Evolutionary conservation across 257 asterid genomes (phyloP).

Genomic region (Verbascum thapsus): DNA sequence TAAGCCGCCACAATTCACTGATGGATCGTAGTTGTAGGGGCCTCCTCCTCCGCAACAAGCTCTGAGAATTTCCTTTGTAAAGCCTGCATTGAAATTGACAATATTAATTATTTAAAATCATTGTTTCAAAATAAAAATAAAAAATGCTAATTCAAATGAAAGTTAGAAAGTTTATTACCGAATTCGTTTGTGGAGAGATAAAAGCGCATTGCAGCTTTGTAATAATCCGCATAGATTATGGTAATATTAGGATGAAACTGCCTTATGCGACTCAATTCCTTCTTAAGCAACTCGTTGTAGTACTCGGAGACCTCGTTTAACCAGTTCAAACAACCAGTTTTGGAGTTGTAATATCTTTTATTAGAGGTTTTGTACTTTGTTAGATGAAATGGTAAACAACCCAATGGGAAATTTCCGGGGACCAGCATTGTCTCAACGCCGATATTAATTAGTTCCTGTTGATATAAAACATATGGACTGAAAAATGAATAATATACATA

Average conservation of each 20-base stretch:
- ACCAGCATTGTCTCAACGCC: constrained; percentile 51
- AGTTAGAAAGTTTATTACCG: background rate
- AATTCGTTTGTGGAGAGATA: too few relatives aligned
- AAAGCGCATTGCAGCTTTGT: too few relatives aligned
- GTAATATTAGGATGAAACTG: constrained; percentile 17
- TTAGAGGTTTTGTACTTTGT: constrained; percentile 33
- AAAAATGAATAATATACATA: too few relatives aligned
- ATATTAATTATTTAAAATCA: too few relatives aligned
- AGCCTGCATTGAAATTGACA: too few relatives aligned
- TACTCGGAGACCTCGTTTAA: constrained; percentile 37
- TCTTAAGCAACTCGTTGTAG: constrained; percentile 38
- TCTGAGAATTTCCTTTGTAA: constrained; percentile 10
- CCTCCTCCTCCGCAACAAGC: constrained; percentile 50
- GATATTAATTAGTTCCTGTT: constrained; percentile 50
- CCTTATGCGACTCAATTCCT: constrained; percentile 33
- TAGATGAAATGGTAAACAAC: constrained; percentile 41
- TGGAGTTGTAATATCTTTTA: constrained; percentile 34
- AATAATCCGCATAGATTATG: too few relatives aligned
- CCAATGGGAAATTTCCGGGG: constrained; percentile 54
- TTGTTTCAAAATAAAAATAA: too few relatives aligned
- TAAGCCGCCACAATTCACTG: too few relatives aligned
- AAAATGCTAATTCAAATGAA: background rate
- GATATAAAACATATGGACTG: too few relatives aligned
- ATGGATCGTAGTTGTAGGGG: too few relatives aligned
- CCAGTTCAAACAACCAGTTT: too few relatives aligned